Evolutionary conservation across 1,284 basidiomycete species (phyloP), one percentile per base, ranked within the genome.

Genomic region (Cutaneotrichosporon sp.): DNA sequence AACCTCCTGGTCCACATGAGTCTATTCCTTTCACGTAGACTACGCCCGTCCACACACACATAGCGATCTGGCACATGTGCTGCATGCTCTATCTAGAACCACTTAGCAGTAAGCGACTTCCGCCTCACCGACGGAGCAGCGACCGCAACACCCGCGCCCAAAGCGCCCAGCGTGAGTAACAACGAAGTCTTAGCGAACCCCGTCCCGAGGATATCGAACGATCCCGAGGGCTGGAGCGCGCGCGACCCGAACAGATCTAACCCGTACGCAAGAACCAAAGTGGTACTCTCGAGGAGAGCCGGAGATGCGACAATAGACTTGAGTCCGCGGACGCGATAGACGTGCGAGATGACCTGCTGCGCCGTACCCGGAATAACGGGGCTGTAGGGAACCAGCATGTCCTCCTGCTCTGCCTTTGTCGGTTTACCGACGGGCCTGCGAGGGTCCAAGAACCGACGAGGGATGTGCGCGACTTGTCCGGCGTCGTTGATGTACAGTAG

Each of bases 101-200:
- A 82, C 63, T 73, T 78, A 56, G 72, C 70, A 56, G 69, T 73
- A 47, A 80, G 65, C 58, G 66, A 64, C 64, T 79, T 80, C 53
- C 73, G 70, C 63, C 68, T 62, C 18, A 81, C 79, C 0, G 78
- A 76, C 0, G 81, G 81, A 65, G 86, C 87, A 13, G 89, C 88
- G 42, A 95, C 77, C 21, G 87, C 74, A 65, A 97, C 91, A 4
- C 89, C 94, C 4, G 86, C 76, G 0, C 83, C 84, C 61, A 99
- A 79, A 0, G 85, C 91, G 0, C 82, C 80, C 16, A 97, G 86
- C 0, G 94, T 98, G 51, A 94, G 77, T 66, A 97, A 85, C 34
- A 99, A 84, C 80, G 99, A 96, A 0, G 83, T 83, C 83, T 98
- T 97, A 83, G 98, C 98, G 81, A 99, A 99, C 73, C 85, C 86